These are phyloP conservation scores for Sordariomycetes sp. DNA, from an alignment of 2,329 filamentous ascomycete genomes.

Conservation along the genomic window DNA sequence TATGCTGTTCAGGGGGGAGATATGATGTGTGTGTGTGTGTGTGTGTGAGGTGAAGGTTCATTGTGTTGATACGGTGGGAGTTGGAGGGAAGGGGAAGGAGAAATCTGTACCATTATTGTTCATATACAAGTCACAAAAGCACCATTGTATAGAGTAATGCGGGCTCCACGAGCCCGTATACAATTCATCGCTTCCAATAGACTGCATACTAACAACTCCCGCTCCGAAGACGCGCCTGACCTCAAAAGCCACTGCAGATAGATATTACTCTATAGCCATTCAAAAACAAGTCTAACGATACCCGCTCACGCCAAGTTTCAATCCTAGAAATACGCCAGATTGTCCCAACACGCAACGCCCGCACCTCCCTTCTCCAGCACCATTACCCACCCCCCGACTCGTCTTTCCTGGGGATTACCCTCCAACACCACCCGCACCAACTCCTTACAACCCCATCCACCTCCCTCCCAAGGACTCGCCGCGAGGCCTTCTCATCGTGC, in stretches of 20 bases:
- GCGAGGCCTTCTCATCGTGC: conserved; percentile 59
- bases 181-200: not conserved
- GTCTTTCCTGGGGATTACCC: conserved; percentile 51
- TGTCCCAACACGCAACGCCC: not conserved
- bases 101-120: not conserved
- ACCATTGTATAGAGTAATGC: not conserved
- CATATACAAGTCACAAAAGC: not conserved
- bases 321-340: not conserved
- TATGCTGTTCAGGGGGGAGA: conserved; percentile 36
- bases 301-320: not conserved
- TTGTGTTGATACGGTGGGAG: not conserved
- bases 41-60: not conserved
- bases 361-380: not conserved
- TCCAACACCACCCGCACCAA: conserved; percentile 87
- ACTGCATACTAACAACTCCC: not conserved
- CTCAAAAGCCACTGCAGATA: not conserved
- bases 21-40: conserved; percentile 18
- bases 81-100: not conserved
- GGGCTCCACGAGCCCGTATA: not conserved
- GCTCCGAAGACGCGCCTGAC: not conserved
- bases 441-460: conserved; percentile 54
- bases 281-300: not conserved
- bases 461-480: conserved; percentile 57
- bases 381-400: conserved; percentile 15
- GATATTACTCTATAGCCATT: not conserved